phyloP scores from a whole-genome alignment of 768 basidiomycete species.

The Clavaria fumosa region DNA sequence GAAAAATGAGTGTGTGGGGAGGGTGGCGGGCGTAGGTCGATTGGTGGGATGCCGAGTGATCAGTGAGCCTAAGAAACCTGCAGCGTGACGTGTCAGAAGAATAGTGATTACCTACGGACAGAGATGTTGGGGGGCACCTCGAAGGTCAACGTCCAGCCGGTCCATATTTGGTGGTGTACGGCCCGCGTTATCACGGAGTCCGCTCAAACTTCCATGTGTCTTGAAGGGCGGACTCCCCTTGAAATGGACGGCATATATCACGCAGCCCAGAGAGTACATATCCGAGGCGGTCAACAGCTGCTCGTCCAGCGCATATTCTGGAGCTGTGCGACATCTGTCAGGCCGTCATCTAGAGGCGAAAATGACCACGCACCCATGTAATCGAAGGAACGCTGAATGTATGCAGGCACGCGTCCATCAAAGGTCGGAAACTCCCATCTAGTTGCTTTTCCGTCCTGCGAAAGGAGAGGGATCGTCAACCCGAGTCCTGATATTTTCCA shows the following conservation, averaged over 20 bases:
- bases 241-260: slow-evolving; percentile 85
- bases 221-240: slow-evolving; percentile 79
- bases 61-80: slow-evolving; percentile 67
- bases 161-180: slow-evolving; percentile 48
- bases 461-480: slow-evolving; percentile 62
- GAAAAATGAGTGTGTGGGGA: slow-evolving; percentile 83
- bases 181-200: slow-evolving; percentile 54
- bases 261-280: slow-evolving; percentile 83
- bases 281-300: slow-evolving; percentile 76
- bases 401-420: slow-evolving; percentile 63
- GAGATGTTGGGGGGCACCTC: slow-evolving; percentile 28
- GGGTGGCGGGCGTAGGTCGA: slow-evolving; percentile 62
- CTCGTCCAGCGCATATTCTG: slow-evolving; percentile 90
- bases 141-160: slow-evolving; percentile 53
- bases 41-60: slow-evolving; percentile 63
- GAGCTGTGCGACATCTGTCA: slow-evolving; percentile 35
- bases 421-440: slow-evolving; percentile 86
- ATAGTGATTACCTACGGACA: no score
- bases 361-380: slow-evolving; percentile 59
- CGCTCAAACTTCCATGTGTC: slow-evolving; percentile 62
- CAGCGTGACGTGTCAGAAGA: no score
- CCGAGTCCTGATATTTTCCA: slow-evolving; percentile 95
- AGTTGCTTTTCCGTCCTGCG: slow-evolving; percentile 53
- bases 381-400: slow-evolving; percentile 85
- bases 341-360: neutral